Evolutionary conservation across 129 eudicot genomes (phyloP).

Genomic region (Logfia minima): DNA sequence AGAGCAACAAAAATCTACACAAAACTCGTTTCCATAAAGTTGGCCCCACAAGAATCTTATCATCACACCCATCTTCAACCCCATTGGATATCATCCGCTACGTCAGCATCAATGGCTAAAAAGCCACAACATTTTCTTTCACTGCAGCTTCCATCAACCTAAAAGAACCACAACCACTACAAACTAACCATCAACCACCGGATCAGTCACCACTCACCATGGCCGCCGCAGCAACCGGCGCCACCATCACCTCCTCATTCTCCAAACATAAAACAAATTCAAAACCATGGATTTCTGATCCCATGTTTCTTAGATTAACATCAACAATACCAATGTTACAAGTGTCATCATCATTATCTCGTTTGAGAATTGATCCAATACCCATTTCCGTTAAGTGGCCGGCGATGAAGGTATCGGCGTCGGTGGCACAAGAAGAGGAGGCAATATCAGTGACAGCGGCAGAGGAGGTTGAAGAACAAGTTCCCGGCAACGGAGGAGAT

Average conservation of each 20-base stretch:
- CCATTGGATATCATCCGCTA: conserved; percentile 31
- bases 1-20: background rate
- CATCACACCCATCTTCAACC: conserved; percentile 17
- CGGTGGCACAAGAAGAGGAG: conserved; percentile 35
- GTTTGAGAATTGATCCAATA: conserved; percentile 29
- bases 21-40: background rate
- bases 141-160: conserved; percentile 5
- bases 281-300: conserved; percentile 34
- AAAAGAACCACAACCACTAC: conserved; percentile 14
- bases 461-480: conserved; percentile 36
- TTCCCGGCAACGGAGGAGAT: conserved; percentile 25
- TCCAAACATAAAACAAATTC: conserved; percentile 39
- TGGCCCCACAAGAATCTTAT: conserved; percentile 30
- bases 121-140: background rate
- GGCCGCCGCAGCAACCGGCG: conserved; percentile 56
- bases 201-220: conserved; percentile 26
- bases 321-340: conserved; percentile 37
- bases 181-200: conserved; percentile 18
- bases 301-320: conserved; percentile 31
- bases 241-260: conserved; percentile 56
- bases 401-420: conserved; percentile 39
- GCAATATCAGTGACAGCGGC: conserved; percentile 32
- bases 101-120: conserved; percentile 22
- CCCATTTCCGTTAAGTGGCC: conserved; percentile 29
- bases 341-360: conserved; percentile 28